Evolutionary conservation across 495 filamentous ascomycete species (phyloP), one percentile per base, ranked within the genome.

Genomic region (Aspergillus indologenus): DNA sequence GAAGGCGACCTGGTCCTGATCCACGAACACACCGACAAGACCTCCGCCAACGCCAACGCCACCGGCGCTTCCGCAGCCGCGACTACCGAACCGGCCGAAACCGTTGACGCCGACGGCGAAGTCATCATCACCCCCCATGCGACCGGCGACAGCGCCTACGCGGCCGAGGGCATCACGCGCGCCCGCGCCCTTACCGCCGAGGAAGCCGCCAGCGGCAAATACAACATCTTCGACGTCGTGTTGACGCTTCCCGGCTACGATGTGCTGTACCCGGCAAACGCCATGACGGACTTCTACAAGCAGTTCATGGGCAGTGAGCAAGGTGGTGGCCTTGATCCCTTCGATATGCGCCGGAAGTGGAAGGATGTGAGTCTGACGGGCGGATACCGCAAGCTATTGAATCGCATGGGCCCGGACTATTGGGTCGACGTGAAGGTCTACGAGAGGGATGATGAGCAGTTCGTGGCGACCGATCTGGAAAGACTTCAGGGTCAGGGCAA

Each of bases 211-310:
- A 90, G 85, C 63, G 90, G 90, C 11, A 83, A 86, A 56, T 96
- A 88, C 69, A 82, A 77, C 26, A 89, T 98, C 62, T 92, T 88
- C 65, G 94, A 98, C 65, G 67, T 98, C 55, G 93, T 98, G n/a
- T 80, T 98, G 3, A 92, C 94, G n/a, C 86, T 87, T 14, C 93
- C 95, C 5, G 94, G 94, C 29, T 98, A 83, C 72, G 92, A 96
- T 62, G 83, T 97, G 29, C 69, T 87, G 8, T 98, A 98, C 67
- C 94, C 94, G 1, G 68, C 76, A 2, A 96, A 97, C 65, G 82
- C 82, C n/a, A 83, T 97, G 64, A 87, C 85, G 15, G 82, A 85
- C 11, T 92, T 86, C 68, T 98, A 98, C 71, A 79, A 77, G 56
- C 73, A 79, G 9, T 94, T 96, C 71, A 98, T 98, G 95, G 81